These are phyloP conservation scores for Pleurotus sapidus DNA, from an alignment of 768 basidiomycete species.

Conservation along the genomic window DNA sequence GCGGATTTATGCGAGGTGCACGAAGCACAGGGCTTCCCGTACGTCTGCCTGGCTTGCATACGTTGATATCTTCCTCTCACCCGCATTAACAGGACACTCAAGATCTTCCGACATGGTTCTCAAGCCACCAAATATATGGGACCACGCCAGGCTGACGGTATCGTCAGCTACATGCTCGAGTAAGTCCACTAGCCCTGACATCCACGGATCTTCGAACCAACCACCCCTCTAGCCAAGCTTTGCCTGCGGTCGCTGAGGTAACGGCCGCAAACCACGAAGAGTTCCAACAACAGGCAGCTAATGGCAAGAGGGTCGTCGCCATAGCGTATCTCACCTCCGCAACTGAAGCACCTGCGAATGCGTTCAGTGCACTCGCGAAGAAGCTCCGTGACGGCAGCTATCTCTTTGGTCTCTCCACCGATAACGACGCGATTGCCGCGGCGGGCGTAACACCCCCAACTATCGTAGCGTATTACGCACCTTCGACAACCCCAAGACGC, in stretches of 20 bases:
- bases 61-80: not conserved
- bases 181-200: conserved; percentile 33
- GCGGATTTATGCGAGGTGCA: conserved; percentile 87
- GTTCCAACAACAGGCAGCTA: conserved; percentile 75
- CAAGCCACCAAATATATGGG: conserved; percentile 73
- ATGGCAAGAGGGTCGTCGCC: conserved; percentile 64
- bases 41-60: conserved; percentile 25
- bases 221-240: conserved; percentile 60
- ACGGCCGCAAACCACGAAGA: conserved; percentile 74
- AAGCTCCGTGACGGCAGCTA: conserved; percentile 82
- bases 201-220: conserved; percentile 5
- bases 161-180: conserved; percentile 96
- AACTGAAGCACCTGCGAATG: conserved; percentile 64
- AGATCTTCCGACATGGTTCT: conserved; percentile 87
- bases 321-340: conserved; percentile 78
- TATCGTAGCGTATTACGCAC: conserved; percentile 87
- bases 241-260: conserved; percentile 88
- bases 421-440: conserved; percentile 60
- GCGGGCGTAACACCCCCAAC: conserved; percentile 80
- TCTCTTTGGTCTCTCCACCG: conserved; percentile 86
- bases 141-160: conserved; percentile 92
- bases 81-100: conserved; percentile 63
- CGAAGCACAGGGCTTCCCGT: conserved; percentile 94
- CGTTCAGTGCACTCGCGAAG: conserved; percentile 80
- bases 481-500: conserved; percentile 81